Percentiles rank a stretch among this genome's conserved stretches.
Conservation (phyloP, 305 asterid genomes). For the Fraxinus dipetala region DNA sequence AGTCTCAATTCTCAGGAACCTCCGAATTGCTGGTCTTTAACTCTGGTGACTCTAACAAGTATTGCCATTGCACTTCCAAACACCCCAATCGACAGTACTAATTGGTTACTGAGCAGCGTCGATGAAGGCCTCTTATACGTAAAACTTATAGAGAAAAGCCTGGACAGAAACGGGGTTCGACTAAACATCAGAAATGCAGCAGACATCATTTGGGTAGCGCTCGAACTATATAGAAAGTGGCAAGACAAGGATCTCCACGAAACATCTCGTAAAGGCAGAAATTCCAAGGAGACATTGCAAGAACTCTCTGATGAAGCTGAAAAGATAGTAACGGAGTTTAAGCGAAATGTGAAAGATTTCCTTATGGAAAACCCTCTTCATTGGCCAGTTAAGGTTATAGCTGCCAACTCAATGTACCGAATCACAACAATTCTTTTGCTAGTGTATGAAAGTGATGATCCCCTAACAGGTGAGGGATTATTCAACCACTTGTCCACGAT, state of each 20-base stretch:
- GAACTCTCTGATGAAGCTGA: constrained; percentile 29
- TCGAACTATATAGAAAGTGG: constrained; percentile 40
- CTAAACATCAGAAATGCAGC: constrained; percentile 36
- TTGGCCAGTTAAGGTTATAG: constrained; percentile 41
- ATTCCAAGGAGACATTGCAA: constrained; percentile 16
- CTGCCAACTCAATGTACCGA: constrained; percentile 45
- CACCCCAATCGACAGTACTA: neutral
- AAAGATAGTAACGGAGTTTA: constrained; percentile 30
- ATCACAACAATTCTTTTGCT: constrained; percentile 25
- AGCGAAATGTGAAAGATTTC: constrained; percentile 13
- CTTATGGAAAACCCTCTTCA: constrained; percentile 29
- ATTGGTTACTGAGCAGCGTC: constrained; percentile 3
- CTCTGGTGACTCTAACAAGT: constrained; percentile 17
- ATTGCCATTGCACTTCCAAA: constrained; percentile 22
- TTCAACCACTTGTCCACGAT: constrained; percentile 27
- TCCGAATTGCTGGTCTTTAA: constrained; percentile 17
- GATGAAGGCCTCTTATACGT: constrained; percentile 6
- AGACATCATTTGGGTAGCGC: constrained; percentile 31
- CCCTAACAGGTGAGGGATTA: constrained; percentile 27
- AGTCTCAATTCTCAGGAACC: constrained; percentile 1
- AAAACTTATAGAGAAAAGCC: constrained; percentile 6
- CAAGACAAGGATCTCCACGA: constrained; percentile 33
- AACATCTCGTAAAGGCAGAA: constrained; percentile 14
- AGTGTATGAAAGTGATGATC: neutral
- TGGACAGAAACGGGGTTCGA: constrained; percentile 10